Base-by-base conservation (phyloP, 768 basidiomycete genomes). In the Leucocoprinus sp. region DNA sequence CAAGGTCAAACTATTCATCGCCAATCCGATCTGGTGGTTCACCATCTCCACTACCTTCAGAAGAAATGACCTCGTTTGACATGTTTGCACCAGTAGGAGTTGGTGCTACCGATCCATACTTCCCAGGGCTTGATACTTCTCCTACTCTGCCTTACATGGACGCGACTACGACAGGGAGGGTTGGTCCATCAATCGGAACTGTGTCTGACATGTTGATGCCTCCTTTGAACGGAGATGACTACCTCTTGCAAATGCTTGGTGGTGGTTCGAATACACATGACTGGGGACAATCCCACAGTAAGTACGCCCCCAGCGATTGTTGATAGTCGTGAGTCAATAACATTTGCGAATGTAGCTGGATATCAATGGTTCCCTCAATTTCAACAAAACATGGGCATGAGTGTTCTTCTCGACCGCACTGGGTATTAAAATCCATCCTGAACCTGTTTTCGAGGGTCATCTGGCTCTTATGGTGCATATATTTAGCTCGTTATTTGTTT, bases 181-280 rank as follows among this genome's bases (percentile, higher is more conserved):
- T 15, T 5, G 35, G 38, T 24, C 17, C 34, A n/a, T 11, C 35
- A 2, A 29, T 11, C 21, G 48, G 49, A 36, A 38, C 40, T 21
- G 31, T 66, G 45, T 54, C 64, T 1, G 62, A 71, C 2, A 69
- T 75, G 52, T 75, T 78, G 62, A 68, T 74, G 28, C 67, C 76
- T 1, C 67, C 75, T 9, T 64, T 82, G 52, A 69, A 71, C 2
- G 79, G 78, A 53, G 78, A 84, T 53, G 63, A 68, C 14, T 76
- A 77, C 31, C 71, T 83, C 21, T 54, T 83, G 58, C 74, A 80
- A 52, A 70, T 11, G 58, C 63, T 35, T 61, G 64, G 2, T 82
- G 78, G 79, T 55, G 69, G 74, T 22, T 62, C 70, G 1, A 52
- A 79, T 29, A 73, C 79, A 55, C 73, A 80, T 81, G 51, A 53